Evolutionary conservation across 352 stramenopile genomes (phyloP).

Genomic region (Phytopythium ostracodes): DNA sequence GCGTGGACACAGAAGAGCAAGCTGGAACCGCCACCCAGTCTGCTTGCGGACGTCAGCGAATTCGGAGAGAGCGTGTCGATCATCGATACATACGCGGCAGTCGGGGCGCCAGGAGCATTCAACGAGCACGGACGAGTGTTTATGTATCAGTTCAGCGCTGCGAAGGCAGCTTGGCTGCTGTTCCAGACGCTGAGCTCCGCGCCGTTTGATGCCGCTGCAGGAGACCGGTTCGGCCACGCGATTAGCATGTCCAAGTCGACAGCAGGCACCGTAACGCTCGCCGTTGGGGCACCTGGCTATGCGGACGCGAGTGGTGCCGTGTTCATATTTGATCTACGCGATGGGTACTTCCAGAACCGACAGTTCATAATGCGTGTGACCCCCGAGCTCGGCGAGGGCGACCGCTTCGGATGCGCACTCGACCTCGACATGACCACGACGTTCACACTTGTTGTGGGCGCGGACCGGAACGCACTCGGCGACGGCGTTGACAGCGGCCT

Average conservation of each 20-base stretch:
- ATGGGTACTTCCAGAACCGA: conserved; percentile 53
- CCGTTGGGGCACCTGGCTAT: conserved; percentile 70
- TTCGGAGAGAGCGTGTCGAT: conserved; percentile 52
- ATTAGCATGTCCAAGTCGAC: conserved; percentile 55
- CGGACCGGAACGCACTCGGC: conserved; percentile 33
- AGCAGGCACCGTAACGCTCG: conserved; percentile 39
- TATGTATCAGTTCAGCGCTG: conserved; percentile 65
- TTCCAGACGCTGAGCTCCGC: conserved; percentile 61
- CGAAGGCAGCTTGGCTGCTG: conserved; percentile 34
- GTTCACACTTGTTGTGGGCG: conserved; percentile 67
- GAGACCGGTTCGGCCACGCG: conserved; percentile 69
- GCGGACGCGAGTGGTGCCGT: conserved; percentile 43
- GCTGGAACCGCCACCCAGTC: conserved; percentile 31
- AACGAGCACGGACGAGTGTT: conserved; percentile 61
- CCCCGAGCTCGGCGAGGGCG: conserved; percentile 41
- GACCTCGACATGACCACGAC: conserved; percentile 69
- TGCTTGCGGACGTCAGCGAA: conserved; percentile 45
- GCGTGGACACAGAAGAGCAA: conserved; percentile 63
- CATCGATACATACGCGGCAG: conserved; percentile 41
- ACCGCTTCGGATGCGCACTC: conserved; percentile 66
- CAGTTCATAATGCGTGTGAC: conserved; percentile 55
- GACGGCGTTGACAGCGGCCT: conserved; percentile 39
- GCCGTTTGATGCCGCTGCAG: conserved; percentile 34
- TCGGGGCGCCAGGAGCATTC: conserved; percentile 59
- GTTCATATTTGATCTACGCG: conserved; percentile 71